These are phyloP conservation scores for Paradendryphiella salina DNA, from an alignment of 2,329 filamentous ascomycete species.

Conservation along the genomic window DNA sequence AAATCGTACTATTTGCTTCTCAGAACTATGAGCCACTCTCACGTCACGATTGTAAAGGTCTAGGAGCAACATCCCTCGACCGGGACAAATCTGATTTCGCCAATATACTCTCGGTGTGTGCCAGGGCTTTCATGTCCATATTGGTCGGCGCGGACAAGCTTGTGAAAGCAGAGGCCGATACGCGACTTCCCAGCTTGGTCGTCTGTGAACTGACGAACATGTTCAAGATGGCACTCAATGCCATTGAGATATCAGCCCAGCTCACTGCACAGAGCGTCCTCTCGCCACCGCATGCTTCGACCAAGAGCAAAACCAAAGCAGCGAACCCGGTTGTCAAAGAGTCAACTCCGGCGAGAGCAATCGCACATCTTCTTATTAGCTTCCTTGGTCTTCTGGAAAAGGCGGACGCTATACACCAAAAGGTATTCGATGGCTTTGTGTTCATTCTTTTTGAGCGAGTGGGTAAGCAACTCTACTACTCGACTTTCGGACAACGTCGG, in stretches of 20 bases:
- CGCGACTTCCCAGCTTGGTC: conserved; percentile 25
- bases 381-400: conserved; percentile 46
- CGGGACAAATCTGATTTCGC: conserved; percentile 35
- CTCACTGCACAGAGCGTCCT: conserved; percentile 17
- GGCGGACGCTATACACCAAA: conserved; percentile 40
- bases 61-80: conserved; percentile 18
- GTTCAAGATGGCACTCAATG: conserved; percentile 44
- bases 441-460: conserved; percentile 48
- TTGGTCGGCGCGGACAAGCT: conserved; percentile 38
- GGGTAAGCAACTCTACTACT: conserved; percentile 46
- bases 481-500: conserved; percentile 45
- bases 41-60: conserved; percentile 11
- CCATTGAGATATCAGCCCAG: conserved; percentile 35
- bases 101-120: conserved; percentile 32
- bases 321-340: conserved; percentile 21
- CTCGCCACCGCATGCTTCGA: neutral
- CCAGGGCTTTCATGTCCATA: conserved; percentile 39
- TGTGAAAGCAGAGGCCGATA: conserved; percentile 12
- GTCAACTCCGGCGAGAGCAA: conserved; percentile 26
- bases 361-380: conserved; percentile 44
- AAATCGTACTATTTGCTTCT: conserved; percentile 28
- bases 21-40: conserved; percentile 26
- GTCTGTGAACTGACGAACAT: conserved; percentile 43
- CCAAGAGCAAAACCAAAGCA: conserved; percentile 15
- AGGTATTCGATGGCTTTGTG: conserved; percentile 51